Percentiles rank a stretch among this genome's conserved stretches.
Conservation (phyloP, 176 grass and related monocot genomes). For the Oryza nivara region DNA sequence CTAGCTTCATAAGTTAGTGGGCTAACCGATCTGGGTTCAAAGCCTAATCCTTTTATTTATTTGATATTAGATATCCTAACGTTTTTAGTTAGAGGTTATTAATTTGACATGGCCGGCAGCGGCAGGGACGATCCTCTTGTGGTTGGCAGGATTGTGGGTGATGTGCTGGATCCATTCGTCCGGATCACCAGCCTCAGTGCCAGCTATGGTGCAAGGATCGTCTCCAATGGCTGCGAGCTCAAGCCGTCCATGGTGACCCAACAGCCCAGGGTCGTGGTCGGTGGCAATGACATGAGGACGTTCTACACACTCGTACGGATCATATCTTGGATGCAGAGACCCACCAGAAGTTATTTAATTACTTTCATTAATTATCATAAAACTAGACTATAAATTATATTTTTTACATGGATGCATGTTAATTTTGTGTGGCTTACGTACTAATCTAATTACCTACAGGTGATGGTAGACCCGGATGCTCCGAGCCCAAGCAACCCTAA, state of each 20-base stretch:
- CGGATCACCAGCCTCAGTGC: slow-evolving; percentile 54
- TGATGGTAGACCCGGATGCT: slow-evolving; percentile 83
- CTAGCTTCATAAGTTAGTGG: no score
- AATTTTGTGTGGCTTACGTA: background rate
- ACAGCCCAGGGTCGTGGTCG: slow-evolving; percentile 78
- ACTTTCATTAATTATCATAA: no score
- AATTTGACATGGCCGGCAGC: slow-evolving; percentile 40
- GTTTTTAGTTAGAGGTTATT: no score
- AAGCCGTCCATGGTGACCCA: slow-evolving; percentile 76
- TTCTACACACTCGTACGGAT: slow-evolving; percentile 80
- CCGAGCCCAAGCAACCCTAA: slow-evolving; percentile 76
- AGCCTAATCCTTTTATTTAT: no score
- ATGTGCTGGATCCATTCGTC: slow-evolving; percentile 79
- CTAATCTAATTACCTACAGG: slow-evolving; percentile 31
- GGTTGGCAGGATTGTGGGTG: slow-evolving; percentile 87
- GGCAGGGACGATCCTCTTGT: slow-evolving; percentile 60
- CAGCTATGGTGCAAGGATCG: slow-evolving; percentile 46
- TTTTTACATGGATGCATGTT: background rate
- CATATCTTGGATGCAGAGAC: no score
- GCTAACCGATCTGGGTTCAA: fast-evolving
- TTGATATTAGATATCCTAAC: no score
- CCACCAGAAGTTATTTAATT: no score
- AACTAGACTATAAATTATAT: background rate
- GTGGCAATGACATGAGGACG: slow-evolving; percentile 75
- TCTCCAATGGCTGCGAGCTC: slow-evolving; percentile 74